phyloP scores from a whole-genome alignment of 345 rosid genomes.

The Camelina sativa region DNA sequence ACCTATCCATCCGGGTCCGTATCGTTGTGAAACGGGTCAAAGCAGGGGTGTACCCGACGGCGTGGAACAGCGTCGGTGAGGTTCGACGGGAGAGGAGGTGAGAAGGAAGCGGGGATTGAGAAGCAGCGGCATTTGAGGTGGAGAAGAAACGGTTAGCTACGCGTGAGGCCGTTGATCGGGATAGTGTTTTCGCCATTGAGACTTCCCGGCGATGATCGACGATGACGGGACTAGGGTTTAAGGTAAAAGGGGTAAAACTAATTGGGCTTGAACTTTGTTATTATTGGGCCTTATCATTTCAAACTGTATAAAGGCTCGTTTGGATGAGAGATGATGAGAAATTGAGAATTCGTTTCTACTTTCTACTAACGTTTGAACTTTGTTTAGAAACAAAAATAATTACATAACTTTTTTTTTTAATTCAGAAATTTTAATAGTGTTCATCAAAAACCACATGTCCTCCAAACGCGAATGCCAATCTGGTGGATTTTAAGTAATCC shows the following conservation, averaged over 20 bases:
- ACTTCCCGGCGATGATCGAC: constrained; percentile 27
- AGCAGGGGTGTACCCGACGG: constrained; percentile 33
- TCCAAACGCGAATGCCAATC: constrained; percentile 1
- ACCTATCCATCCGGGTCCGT: constrained; percentile 73
- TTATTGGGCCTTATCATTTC: constrained; percentile 13
- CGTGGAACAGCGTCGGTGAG: constrained; percentile 31
- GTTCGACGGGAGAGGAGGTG: constrained; percentile 34
- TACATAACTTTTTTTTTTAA: background rate
- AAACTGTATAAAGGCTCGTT: background rate
- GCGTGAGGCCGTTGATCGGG: constrained; percentile 42
- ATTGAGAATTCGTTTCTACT: no score
- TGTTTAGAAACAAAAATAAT: no score
- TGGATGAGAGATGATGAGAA: background rate
- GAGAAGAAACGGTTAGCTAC: constrained; percentile 35
- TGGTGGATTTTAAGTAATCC: background rate
- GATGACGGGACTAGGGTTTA: constrained; percentile 32
- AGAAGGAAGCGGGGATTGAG: constrained; percentile 28
- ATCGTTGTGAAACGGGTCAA: constrained; percentile 53
- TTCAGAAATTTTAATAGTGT: no score
- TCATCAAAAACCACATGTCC: constrained; percentile 15
- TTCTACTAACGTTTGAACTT: no score
- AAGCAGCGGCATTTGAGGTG: constrained; percentile 10
- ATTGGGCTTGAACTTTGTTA: constrained; percentile 1
- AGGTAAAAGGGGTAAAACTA: background rate
- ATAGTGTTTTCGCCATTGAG: constrained; percentile 40